Conservation (phyloP, 441 rosid genomes). For the Erodium trifolium region DNA sequence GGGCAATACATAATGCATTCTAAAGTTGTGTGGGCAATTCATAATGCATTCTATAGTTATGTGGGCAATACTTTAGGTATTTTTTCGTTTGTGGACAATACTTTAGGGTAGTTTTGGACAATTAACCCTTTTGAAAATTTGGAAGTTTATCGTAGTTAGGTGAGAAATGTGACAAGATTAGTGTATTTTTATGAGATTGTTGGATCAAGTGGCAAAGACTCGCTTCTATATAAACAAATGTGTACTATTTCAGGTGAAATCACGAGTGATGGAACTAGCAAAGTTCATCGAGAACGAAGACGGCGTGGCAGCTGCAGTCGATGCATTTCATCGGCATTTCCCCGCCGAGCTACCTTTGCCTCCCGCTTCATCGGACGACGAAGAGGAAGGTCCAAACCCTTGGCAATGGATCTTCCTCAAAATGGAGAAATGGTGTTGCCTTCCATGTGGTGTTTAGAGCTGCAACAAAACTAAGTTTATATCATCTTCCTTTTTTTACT, state of each 20-base stretch:
- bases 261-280: slow-evolving; percentile 59
- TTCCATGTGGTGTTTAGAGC: slow-evolving; percentile 30
- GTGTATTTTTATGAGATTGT: too few species aligned
- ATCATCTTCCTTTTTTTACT: neutral
- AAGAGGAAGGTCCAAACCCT: slow-evolving; percentile 41
- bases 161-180: too few species aligned
- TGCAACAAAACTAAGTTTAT: neutral
- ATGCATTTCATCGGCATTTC: slow-evolving; percentile 82
- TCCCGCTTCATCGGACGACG: slow-evolving; percentile 26
- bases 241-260: slow-evolving; percentile 49
- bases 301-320: slow-evolving; percentile 83
- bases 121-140: too few species aligned
- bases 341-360: slow-evolving; percentile 65
- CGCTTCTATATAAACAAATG: too few species aligned
- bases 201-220: too few species aligned
- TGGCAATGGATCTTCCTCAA: slow-evolving; percentile 57
- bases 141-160: too few species aligned
- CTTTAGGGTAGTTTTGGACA: too few species aligned
- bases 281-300: slow-evolving; percentile 81
- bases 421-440: slow-evolving; percentile 63
- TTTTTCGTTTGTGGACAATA: too few species aligned
- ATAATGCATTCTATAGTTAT: too few species aligned
- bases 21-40: too few species aligned
- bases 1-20: too few species aligned
- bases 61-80: too few species aligned